Conservation (phyloP, 2,329 filamentous ascomycete species). For the Calonectria pseudoturangicola region DNA sequence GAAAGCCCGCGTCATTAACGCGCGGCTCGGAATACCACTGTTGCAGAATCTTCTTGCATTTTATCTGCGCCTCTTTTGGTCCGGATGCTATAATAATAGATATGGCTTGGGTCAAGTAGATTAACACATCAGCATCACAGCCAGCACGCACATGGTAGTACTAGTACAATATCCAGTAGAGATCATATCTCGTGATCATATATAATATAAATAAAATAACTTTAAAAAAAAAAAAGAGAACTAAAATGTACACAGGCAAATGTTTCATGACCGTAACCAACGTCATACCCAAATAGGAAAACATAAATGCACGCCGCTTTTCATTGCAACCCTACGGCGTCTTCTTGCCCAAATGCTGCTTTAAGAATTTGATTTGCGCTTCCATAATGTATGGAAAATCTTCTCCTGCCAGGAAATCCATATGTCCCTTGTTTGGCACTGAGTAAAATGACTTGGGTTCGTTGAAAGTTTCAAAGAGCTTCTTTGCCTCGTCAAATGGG, state of each 20-base stretch:
- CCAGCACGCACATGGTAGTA: background rate
- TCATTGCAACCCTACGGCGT: background rate
- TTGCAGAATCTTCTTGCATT: background rate
- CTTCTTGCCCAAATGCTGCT: conserved; percentile 10
- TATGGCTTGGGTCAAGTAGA: background rate
- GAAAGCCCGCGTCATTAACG: too few species aligned
- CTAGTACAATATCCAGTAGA: background rate
- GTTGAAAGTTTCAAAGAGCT: conserved; percentile 31
- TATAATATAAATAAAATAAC: background rate
- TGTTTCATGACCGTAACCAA: conserved; percentile 16
- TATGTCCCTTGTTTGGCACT: conserved; percentile 36
- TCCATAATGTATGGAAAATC: conserved; percentile 14
- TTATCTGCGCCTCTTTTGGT: background rate
- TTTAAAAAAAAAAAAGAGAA: background rate
- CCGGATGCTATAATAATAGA: background rate
- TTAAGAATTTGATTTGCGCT: conserved; percentile 21
- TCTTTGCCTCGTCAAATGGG: conserved; percentile 27
- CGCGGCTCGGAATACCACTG: background rate
- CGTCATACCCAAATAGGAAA: conserved; percentile 19
- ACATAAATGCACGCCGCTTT: conserved; percentile 5
- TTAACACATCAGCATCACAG: background rate
- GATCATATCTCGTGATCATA: background rate
- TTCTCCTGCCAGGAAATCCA: conserved; percentile 30
- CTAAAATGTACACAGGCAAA: conserved; percentile 9
- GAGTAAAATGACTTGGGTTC: conserved; percentile 31